Evolutionary conservation across 306 rosid genomes (phyloP).

Genomic region (Ammopiptanthus mongolicus): DNA sequence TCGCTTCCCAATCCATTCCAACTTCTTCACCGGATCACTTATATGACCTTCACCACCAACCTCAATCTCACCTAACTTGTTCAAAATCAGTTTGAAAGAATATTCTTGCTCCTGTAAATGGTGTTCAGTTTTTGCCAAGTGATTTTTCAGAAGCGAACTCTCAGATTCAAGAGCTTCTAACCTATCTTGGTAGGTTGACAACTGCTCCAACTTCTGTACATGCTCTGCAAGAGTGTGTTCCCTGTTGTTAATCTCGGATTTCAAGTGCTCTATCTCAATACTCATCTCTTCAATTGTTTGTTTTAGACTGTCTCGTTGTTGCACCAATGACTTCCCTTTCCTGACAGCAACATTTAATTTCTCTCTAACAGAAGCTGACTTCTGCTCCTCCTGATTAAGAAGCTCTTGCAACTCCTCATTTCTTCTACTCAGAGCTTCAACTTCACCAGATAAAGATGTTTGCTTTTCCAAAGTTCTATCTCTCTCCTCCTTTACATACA

Average conservation of each 20-base stretch:
- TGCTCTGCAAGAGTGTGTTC: constrained; percentile 50
- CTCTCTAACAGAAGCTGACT: constrained; percentile 81
- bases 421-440: constrained; percentile 51
- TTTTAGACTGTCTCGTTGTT: constrained; percentile 80
- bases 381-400: constrained; percentile 87
- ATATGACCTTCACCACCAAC: constrained; percentile 43
- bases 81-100: constrained; percentile 47
- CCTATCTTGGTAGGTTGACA: constrained; percentile 53
- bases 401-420: constrained; percentile 66
- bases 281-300: constrained; percentile 62
- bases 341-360: constrained; percentile 87
- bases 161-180: constrained; percentile 71
- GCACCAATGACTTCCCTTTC: constrained; percentile 89
- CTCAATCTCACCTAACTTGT: constrained; percentile 51
- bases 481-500: constrained; percentile 59
- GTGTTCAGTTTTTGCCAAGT: constrained; percentile 54
- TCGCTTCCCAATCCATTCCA: constrained; percentile 55
- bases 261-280: constrained; percentile 54
- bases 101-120: constrained; percentile 60
- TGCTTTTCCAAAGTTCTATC: constrained; percentile 56
- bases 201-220: constrained; percentile 54
- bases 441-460: constrained; percentile 49
- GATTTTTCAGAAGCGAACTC: constrained; percentile 49
- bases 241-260: constrained; percentile 52
- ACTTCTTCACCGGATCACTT: constrained; percentile 61